These are phyloP conservation scores for Trypanosoma lewisi DNA, from an alignment of 208 protist genomes.

Conservation along the genomic window DNA sequence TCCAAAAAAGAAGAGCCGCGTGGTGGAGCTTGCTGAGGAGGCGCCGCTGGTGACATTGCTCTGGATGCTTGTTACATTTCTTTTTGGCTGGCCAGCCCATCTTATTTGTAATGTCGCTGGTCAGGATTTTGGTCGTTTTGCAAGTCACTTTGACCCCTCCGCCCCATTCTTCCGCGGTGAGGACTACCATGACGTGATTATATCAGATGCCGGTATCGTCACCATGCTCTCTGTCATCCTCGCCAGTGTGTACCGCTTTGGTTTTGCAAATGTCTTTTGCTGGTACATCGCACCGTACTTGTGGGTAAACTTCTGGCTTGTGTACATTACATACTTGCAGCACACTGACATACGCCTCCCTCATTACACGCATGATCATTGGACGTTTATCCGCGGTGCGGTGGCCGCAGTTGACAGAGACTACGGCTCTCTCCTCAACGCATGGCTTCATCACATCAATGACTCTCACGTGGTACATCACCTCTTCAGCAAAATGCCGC, in stretches of 20 bases:
- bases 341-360: slow-evolving; percentile 91
- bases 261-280: slow-evolving; percentile 51
- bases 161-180: slow-evolving; percentile 82
- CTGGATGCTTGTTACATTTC: slow-evolving; percentile 61
- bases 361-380: slow-evolving; percentile 89
- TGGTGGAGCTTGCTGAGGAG: slow-evolving; percentile 73
- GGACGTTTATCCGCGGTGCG: slow-evolving; percentile 93
- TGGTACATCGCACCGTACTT: slow-evolving; percentile 86
- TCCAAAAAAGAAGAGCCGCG: slow-evolving; percentile 51
- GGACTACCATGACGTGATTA: slow-evolving; percentile 59
- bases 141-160: slow-evolving; percentile 83
- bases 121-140: slow-evolving; percentile 63
- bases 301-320: slow-evolving; percentile 91
- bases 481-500: slow-evolving; percentile 93
- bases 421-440: slow-evolving; percentile 83
- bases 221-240: slow-evolving; percentile 44
- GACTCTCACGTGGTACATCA: slow-evolving; percentile 94
- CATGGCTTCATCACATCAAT: slow-evolving; percentile 92
- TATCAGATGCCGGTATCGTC: slow-evolving; percentile 74
- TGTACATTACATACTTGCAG: slow-evolving; percentile 93
- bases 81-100: slow-evolving; percentile 90
- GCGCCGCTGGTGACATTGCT: slow-evolving; percentile 54
- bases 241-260: slow-evolving; percentile 43
- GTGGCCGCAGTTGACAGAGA: slow-evolving; percentile 91
- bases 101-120: slow-evolving; percentile 79